Base-by-base conservation (phyloP, 768 basidiomycete genomes). In the Chalciporus piperatus region DNA sequence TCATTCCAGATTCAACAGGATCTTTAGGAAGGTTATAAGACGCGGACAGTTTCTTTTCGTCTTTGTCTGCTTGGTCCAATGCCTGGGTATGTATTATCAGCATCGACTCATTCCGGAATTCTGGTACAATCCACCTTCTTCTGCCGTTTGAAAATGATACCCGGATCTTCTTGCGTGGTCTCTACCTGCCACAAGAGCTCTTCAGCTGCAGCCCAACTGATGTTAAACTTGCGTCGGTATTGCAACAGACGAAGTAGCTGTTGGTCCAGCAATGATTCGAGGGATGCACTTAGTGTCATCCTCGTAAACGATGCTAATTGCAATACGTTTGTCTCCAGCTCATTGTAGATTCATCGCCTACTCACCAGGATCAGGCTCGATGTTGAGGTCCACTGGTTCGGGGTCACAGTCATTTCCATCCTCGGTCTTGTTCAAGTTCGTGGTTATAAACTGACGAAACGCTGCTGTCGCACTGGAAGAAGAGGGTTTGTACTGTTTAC, bases 171-270 rank as follows among this genome's bases (percentile, higher is more conserved):
- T 59, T 84, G 81, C 22, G 65, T 60, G 50, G 66, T 73, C 59
- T 82, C 79, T 10, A 74, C 64, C 59, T 76, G 70, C 45, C 72
- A 61, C 41, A 74, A 63, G 42, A 87, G 68, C 16, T 74, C 56
- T 59, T 88, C 87, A 3, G 85, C 86, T 3, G 79, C 84, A 3
- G 85, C 83, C 86, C 86, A 89, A 12, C 84, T 83, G 12, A 85
- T 66, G 4, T 69, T 69, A 56, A 79, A 83, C 57, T 72, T 72
- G 30, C 76, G 60, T 40, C 85, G 70, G 3, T 82, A 61, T 50
- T 75, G 75, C 20, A 88, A 64, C 16, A 87, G 59, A 41, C 73
- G 76, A 23, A 83, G 60, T 51, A 88, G 76, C 9, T 76, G 72
- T 45, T 81, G 73, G 47, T 85, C 77, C 53, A 88, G 68, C 39